Base-by-base conservation (phyloP, 2,329 filamentous ascomycete genomes). In the Alternaria triticimaculans region DNA sequence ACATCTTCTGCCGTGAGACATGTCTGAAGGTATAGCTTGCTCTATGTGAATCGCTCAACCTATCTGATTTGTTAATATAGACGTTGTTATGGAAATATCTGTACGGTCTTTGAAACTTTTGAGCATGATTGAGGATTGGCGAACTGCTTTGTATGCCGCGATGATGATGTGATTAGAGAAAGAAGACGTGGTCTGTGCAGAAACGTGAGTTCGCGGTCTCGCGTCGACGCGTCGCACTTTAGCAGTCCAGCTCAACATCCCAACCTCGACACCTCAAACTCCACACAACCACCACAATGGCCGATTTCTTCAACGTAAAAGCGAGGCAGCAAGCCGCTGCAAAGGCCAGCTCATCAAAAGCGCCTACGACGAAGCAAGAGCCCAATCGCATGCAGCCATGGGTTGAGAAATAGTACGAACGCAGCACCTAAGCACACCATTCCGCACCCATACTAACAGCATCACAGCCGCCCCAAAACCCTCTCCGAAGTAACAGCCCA, bases 401-500 rank as follows among this genome's bases (percentile, higher is more conserved):
- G 96, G 95, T 98, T 57, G 96, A 98, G 84, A 98, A 98, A 92
- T 98, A 97, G 95, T 97, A 85, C 60, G 78, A 66, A 41, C 43
- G 15, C 45, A 25, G 20, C 44, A 46, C 44, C 44, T 1, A 25
- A 37, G 2, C 23, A 12, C 20, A 23, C 44, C 46, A 23, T 51
- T 56, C 25, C 41, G 55, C 23, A n/a, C 18, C 26, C 37, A 28
- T 20, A 45, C 70, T 75, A 51, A 74, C 60, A 56, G 43, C 5
- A 18, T 59, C 64, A 3, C 70, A 98, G 95, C 80, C 94, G 96
- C 48, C 96, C 96, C 26, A 97, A 96, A 82, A 94, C 90, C 11
- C 89, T 99, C 54, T 91, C 90, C 78, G 96, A 99, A 87, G 94
- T 99, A 68, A 93, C 96, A 20, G 95, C 95, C 12, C 96, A 99